Evolutionary conservation across 1,139 yeast genomes (phyloP).

Genomic region (Hyphopichia wangnamkhiaoensis): DNA sequence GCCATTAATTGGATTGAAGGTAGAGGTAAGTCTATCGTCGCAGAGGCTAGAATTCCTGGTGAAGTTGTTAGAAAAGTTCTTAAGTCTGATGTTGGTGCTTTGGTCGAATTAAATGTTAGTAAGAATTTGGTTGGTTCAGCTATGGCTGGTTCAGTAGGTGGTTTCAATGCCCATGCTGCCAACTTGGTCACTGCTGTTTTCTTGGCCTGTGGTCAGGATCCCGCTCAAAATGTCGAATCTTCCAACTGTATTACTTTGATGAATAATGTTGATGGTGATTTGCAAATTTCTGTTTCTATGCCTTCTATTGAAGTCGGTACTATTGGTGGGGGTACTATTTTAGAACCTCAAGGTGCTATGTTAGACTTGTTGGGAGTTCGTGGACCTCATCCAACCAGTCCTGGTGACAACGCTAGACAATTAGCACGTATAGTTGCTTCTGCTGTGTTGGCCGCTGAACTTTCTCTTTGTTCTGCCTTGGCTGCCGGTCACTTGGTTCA

Average conservation of each 20-base stretch:
- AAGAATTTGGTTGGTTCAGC: slow-evolving; percentile 96
- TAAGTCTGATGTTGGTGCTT: slow-evolving; percentile 88
- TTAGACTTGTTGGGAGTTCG: slow-evolving; percentile 89
- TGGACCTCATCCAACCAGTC: slow-evolving; percentile 92
- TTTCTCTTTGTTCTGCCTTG: slow-evolving; percentile 89
- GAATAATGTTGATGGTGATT: slow-evolving; percentile 80
- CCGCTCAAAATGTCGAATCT: slow-evolving; percentile 96
- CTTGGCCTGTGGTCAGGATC: slow-evolving; percentile 97
- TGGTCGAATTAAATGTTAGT: slow-evolving; percentile 83
- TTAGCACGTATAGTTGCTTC: slow-evolving; percentile 94
- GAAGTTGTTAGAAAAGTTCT: slow-evolving; percentile 77
- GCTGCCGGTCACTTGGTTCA: slow-evolving; percentile 99
- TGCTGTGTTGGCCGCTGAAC: slow-evolving; percentile 94
- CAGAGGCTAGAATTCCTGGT: slow-evolving; percentile 91
- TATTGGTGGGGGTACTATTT: slow-evolving; percentile 97
- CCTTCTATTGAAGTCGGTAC: slow-evolving; percentile 99
- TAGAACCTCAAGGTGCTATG: slow-evolving; percentile 97
- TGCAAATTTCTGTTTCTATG: slow-evolving; percentile 93
- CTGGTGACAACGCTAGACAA: slow-evolving; percentile 94
- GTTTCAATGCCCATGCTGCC: slow-evolving; percentile 98
- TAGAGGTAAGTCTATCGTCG: slow-evolving; percentile 96
- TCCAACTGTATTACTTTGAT: slow-evolving; percentile 96
- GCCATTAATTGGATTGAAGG: slow-evolving; percentile 99
- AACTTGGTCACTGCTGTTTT: slow-evolving; percentile 91
- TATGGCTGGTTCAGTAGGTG: slow-evolving; percentile 98